Percentiles rank a stretch among this genome's conserved stretches.
These are phyloP conservation scores for Alternaria novae-zelandiae DNA, from an alignment of 2,329 filamentous ascomycete species.

Conservation along the genomic window DNA sequence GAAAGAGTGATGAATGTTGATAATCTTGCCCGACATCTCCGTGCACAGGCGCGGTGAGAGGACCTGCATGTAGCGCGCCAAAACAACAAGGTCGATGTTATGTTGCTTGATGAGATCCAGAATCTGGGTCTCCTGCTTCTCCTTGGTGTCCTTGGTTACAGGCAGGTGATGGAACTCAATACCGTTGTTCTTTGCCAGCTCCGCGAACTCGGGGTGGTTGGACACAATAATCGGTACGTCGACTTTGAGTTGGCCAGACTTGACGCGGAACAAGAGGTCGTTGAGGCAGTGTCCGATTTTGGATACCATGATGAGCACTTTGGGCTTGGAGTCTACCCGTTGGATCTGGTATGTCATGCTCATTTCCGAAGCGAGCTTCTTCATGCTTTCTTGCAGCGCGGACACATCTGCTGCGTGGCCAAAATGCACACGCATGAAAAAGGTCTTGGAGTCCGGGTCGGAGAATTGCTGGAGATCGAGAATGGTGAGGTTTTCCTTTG, in stretches of 20 bases:
- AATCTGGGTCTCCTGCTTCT: conserved; percentile 73
- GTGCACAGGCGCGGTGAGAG: conserved; percentile 75
- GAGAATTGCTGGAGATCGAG: conserved; percentile 86
- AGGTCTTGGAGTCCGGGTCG: conserved; percentile 73
- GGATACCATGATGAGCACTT: conserved; percentile 86
- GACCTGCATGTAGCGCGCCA: conserved; percentile 89
- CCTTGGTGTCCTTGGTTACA: conserved; percentile 78
- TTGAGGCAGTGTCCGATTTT: conserved; percentile 88
- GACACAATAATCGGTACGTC: conserved; percentile 81
- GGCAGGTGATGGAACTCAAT: conserved; percentile 83
- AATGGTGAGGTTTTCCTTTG: conserved; percentile 77
- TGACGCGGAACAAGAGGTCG: conserved; percentile 80
- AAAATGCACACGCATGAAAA: conserved; percentile 91
- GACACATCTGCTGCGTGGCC: conserved; percentile 61
- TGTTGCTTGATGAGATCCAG: conserved; percentile 73
- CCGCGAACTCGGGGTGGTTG: conserved; percentile 77
- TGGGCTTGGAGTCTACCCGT: conserved; percentile 71
- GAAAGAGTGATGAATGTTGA: conserved; percentile 92
- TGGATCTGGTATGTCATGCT: conserved; percentile 75
- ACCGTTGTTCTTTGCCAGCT: conserved; percentile 73
- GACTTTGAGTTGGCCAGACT: conserved; percentile 74
- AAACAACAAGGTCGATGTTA: conserved; percentile 77
- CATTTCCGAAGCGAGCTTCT: conserved; percentile 67
- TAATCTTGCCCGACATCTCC: conserved; percentile 83
- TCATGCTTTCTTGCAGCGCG: conserved; percentile 62